phyloP scores from a whole-genome alignment of 495 filamentous ascomycete genomes.

The Aspergillus panamensis region DNA sequence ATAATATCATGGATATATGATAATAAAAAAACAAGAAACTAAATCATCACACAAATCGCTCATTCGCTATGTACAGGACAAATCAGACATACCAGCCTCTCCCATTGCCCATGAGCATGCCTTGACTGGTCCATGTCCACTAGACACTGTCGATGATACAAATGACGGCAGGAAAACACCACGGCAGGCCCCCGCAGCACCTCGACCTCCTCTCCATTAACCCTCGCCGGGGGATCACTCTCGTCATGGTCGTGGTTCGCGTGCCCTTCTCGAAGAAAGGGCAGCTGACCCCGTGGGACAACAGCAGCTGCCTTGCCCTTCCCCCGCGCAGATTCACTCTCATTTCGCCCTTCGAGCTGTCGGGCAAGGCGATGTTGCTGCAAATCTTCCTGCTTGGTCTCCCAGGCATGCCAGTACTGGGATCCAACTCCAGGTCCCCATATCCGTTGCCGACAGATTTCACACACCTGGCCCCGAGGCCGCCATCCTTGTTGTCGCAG shows the following conservation, averaged over 20 bases:
- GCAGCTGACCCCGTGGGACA: slow-evolving; percentile 20
- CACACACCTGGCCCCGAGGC: slow-evolving; percentile 79
- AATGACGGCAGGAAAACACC: slow-evolving; percentile 54
- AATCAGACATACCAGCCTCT: slow-evolving; percentile 21
- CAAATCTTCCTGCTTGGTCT: slow-evolving; percentile 53
- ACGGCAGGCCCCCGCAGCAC: slow-evolving; percentile 35
- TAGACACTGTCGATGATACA: slow-evolving; percentile 51
- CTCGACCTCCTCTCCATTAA: slow-evolving; percentile 20
- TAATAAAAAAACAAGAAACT: slow-evolving; percentile 4
- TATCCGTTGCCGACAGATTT: slow-evolving; percentile 73
- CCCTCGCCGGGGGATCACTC: slow-evolving; percentile 14
- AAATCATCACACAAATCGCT: slow-evolving; percentile 36
- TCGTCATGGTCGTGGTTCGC: slow-evolving; percentile 10
- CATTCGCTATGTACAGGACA: slow-evolving; percentile 35
- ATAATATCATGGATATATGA: slow-evolving; percentile 1
- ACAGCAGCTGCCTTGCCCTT: slow-evolving; percentile 44
- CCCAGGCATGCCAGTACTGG: slow-evolving; percentile 77
- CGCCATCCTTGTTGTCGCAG: slow-evolving; percentile 88
- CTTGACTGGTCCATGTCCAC: slow-evolving; percentile 27
- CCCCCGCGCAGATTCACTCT: slow-evolving; percentile 31
- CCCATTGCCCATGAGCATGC: slow-evolving; percentile 13
- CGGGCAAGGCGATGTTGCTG: slow-evolving; percentile 35
- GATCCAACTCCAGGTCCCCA: slow-evolving; percentile 88
- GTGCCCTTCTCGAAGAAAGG: slow-evolving; percentile 19
- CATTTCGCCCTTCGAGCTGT: slow-evolving; percentile 27